Percentiles rank a stretch among this genome's conserved stretches.
Conservation (phyloP, 345 rosid species). For the Eutrema heterophyllum region DNA sequence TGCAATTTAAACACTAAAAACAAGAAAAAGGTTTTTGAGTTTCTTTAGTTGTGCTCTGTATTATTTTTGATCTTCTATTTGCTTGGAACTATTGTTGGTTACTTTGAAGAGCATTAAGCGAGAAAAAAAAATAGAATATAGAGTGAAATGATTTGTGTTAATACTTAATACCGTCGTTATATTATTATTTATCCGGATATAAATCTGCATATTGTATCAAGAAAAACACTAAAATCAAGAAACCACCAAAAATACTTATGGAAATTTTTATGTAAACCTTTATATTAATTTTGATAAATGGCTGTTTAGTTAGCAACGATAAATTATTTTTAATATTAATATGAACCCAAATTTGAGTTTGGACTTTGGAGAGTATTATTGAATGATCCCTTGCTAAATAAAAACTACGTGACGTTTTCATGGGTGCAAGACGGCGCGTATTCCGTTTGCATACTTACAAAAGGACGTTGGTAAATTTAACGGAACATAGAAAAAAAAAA, state of each 20-base stretch:
- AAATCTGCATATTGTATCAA: no score
- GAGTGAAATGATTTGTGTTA: no score
- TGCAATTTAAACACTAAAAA: no score
- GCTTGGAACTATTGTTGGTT: no score
- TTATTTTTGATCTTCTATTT: no score
- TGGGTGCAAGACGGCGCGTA: constrained; percentile 1
- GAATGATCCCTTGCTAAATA: background rate
- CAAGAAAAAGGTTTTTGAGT: no score
- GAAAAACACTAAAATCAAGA: background rate
- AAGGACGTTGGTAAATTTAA: background rate
- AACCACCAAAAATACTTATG: background rate
- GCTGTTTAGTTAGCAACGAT: background rate
- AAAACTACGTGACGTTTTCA: constrained; percentile 10
- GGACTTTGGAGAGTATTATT: background rate
- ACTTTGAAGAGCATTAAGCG: no score
- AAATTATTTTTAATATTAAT: background rate
- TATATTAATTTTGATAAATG: background rate
- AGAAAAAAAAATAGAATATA: no score
- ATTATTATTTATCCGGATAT: no score
- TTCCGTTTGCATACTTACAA: background rate
- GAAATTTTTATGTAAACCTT: background rate
- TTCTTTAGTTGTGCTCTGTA: no score
- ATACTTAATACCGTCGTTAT: no score
- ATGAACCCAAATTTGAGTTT: background rate
- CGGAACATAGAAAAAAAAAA: background rate